Evolutionary conservation across 2,329 filamentous ascomycete genomes (phyloP).

Genomic region (Tolypocladium ophioglossoides): DNA sequence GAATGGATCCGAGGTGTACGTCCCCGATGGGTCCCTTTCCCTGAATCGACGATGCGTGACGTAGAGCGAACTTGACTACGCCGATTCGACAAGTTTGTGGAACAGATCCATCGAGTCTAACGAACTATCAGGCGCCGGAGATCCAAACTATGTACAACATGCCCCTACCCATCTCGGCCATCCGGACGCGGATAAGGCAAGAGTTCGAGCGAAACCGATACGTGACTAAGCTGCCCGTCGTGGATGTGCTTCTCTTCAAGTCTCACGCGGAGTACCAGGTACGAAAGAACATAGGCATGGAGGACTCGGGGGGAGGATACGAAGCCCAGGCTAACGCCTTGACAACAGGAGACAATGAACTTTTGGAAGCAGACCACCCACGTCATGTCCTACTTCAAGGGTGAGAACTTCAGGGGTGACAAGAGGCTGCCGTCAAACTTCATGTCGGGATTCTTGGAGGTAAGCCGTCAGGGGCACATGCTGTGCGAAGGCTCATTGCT

Average conservation of each 20-base stretch:
- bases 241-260: conserved; percentile 84
- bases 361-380: conserved; percentile 98
- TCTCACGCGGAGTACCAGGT: conserved; percentile 94
- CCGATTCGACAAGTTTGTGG: neutral
- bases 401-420: conserved; percentile 68
- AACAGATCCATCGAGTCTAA: conserved; percentile 4
- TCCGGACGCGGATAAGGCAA: conserved; percentile 89
- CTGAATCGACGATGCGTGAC: neutral
- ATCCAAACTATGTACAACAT: conserved; percentile 97
- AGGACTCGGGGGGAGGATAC: neutral
- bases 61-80: neutral
- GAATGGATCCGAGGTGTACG: conserved; percentile 94
- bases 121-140: conserved; percentile 64
- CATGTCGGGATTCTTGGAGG: conserved; percentile 92
- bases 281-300: conserved; percentile 10
- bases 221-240: conserved; percentile 76
- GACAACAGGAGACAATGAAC: conserved; percentile 82
- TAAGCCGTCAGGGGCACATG: conserved; percentile 29
- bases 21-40: conserved; percentile 15
- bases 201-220: conserved; percentile 95
- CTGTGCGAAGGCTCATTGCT: neutral
- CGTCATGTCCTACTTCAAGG: conserved; percentile 92
- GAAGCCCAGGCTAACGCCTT: conserved; percentile 20
- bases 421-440: conserved; percentile 77
- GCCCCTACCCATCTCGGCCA: conserved; percentile 73